Conservation (phyloP, 106 monocot species). For the Dendrobium chrysotoxum region DNA sequence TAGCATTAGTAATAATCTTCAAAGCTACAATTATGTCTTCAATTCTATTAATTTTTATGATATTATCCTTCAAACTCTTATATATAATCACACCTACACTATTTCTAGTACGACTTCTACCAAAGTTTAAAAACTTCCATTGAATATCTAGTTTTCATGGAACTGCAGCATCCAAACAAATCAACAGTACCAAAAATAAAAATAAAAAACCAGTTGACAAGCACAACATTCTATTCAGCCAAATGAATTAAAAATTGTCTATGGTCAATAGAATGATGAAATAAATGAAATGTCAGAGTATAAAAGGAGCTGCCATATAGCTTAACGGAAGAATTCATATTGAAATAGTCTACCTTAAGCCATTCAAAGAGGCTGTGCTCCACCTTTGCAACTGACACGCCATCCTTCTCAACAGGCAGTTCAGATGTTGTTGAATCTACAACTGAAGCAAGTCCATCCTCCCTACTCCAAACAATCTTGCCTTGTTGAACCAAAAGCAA, state of each 20-base stretch:
- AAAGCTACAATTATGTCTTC: no score
- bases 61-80: no score
- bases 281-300: background rate
- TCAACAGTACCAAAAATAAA: background rate
- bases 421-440: conserved; percentile 81
- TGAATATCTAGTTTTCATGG: background rate
- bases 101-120: no score
- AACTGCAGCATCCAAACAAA: background rate
- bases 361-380: conserved; percentile 93
- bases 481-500: conserved; percentile 85
- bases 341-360: conserved; percentile 62
- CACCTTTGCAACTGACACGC: conserved; percentile 89
- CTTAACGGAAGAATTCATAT: background rate
- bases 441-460: conserved; percentile 96
- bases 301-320: background rate
- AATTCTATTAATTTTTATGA: no score
- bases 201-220: background rate
- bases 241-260: background rate
- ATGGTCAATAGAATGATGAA: background rate
- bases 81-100: no score
- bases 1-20: no score
- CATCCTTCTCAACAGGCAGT: conserved; percentile 84
- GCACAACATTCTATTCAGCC: background rate
- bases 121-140: background rate
- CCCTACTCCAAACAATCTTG: conserved; percentile 89